Conservation (phyloP, 2,329 filamentous ascomycete species). For the Zopfia rhizophila region DNA sequence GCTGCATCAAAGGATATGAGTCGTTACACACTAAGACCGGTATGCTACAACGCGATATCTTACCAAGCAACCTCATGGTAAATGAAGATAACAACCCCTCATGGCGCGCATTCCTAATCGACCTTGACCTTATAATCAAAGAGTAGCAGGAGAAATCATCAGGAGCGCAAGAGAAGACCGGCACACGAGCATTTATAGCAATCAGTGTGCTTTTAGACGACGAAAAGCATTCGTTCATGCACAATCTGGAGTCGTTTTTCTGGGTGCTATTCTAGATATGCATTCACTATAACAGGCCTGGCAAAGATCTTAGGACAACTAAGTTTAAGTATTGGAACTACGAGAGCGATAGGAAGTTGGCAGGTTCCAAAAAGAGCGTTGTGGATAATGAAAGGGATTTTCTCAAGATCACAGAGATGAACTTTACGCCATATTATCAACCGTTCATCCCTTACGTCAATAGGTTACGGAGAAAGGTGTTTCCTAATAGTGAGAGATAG, state of each 20-base stretch:
- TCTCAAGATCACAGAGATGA: slow-evolving; percentile 32
- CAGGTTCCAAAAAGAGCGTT: slow-evolving; percentile 48
- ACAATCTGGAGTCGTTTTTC: slow-evolving; percentile 63
- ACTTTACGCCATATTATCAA: slow-evolving; percentile 51
- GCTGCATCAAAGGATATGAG: slow-evolving; percentile 49
- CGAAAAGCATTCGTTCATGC: slow-evolving; percentile 59
- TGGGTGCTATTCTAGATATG: slow-evolving; percentile 61
- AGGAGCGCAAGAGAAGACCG: slow-evolving; percentile 6
- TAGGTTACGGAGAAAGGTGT: slow-evolving; percentile 48
- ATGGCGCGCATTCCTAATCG: slow-evolving; percentile 49
- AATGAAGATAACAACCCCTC: slow-evolving; percentile 55
- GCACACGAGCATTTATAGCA: slow-evolving; percentile 28
- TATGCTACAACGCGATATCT: slow-evolving; percentile 57
- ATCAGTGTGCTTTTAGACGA: slow-evolving; percentile 54
- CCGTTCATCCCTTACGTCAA: slow-evolving; percentile 53
- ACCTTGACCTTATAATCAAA: slow-evolving; percentile 42
- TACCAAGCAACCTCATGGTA: slow-evolving; percentile 59
- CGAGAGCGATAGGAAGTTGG: slow-evolving; percentile 46
- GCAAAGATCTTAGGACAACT: slow-evolving; percentile 51
- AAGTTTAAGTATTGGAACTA: slow-evolving; percentile 50
- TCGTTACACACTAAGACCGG: slow-evolving; percentile 45
- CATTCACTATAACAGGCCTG: too few relatives aligned
- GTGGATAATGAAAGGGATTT: slow-evolving; percentile 47
- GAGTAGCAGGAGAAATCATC: slow-evolving; percentile 17
- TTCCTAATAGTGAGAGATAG: slow-evolving; percentile 38